Evolutionary conservation across 148 eudicot species (phyloP), one percentile per base, ranked within the genome.

Genomic region (Camellia granthamiana): DNA sequence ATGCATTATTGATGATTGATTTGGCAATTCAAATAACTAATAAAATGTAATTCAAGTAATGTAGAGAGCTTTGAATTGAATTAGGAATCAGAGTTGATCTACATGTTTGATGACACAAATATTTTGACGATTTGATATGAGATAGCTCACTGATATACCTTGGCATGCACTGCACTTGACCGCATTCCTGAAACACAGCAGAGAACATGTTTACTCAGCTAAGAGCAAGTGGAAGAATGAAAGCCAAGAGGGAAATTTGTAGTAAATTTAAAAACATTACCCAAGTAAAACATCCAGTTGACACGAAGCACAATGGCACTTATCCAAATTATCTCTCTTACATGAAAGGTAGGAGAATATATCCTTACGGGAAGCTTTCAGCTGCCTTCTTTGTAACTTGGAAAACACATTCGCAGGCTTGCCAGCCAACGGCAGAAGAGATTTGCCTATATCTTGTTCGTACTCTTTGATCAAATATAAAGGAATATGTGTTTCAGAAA

Each of bases 391-490:
- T 78, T 90, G 93, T 82, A 87, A 86, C 81, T 87, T 86, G 5
- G 97, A 83, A 61, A 88, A 80, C 18, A 51, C 78, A 79, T 77
- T 79, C 69, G 76, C 65, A 72, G 76, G 80, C 77, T 83, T 80
- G 41, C 80, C 81, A 60, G 83, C 63, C 68, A 83, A 79, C 42
- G 86, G 86, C 69, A 70, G 58, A 67, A 42, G 72, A 69, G 60
- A 58, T 58, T 81, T 86, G 62, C 79, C 88, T 60, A 74, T 78
- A 51, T 85, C 85, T 86, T 88, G 90, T 87, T 93, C 99, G 69
- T 89, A 92, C 76, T 87, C 98, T 85, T 88, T 96, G 80, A 96
- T 87, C 85, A 93, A 82, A 86, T 96, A 96, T 78, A 96, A 88
- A 72, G 98, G 99, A 74, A 94, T 76, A 13, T 90, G 93, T 19